Evolutionary conservation across 179 eudicot genomes (phyloP).

Genomic region (Beta macrorhiza): DNA sequence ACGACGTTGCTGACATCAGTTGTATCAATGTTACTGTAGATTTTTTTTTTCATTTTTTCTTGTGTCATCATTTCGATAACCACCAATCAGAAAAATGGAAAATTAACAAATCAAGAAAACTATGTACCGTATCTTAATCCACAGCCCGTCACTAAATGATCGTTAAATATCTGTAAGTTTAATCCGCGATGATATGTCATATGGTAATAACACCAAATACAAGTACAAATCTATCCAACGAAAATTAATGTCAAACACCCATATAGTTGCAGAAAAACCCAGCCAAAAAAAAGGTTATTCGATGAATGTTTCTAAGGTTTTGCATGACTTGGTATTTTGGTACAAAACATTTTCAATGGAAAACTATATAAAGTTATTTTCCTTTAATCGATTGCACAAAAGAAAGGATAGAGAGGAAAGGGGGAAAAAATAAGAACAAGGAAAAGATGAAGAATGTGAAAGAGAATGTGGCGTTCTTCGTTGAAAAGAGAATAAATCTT

Average conservation of each 20-base stretch:
- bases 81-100: not conserved
- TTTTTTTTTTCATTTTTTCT: no score
- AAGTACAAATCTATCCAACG: no score
- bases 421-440: no score
- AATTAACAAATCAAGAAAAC: not conserved
- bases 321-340: not conserved
- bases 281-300: no score
- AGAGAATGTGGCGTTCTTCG: no score
- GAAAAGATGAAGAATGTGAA: no score
- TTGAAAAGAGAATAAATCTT: no score
- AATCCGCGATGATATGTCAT: not conserved
- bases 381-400: no score
- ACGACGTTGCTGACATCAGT: conserved; percentile 15
- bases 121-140: not conserved
- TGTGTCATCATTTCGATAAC: not conserved
- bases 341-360: no score
- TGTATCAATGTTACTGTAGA: conserved; percentile 6
- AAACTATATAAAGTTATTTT: no score
- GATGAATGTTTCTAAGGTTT: not conserved
- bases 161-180: not conserved
- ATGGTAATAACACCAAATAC: no score
- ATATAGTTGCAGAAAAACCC: not conserved
- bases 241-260: not conserved
- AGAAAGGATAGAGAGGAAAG: no score
- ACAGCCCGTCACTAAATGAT: not conserved